Evolutionary conservation across 768 basidiomycete genomes (phyloP), one percentile per base, ranked within the genome.

Genomic region (Russula griseocarnosa): DNA sequence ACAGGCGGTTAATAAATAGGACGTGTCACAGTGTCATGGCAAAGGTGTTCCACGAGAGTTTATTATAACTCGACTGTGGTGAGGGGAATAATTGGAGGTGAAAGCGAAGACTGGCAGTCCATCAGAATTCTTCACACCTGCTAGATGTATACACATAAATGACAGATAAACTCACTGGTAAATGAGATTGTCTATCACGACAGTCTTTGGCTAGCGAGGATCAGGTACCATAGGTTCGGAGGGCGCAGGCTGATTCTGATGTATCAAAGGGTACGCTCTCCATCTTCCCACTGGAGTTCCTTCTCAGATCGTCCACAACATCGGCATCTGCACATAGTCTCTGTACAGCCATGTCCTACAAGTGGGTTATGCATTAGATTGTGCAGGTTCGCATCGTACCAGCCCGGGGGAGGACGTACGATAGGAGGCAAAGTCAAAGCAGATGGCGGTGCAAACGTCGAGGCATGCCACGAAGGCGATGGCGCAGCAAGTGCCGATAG

Each of bases 201-300:
- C 36, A 1, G 51, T 32, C 30, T 7, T 11, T 13, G 38, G 8
- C 38, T 61, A 65, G 24, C 24, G 40, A 18, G 22, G 8, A 9
- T 56, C 40, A 2, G 55, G 11, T 1, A 38, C 22, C 64, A 65
- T 65, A 4, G 64, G 49, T 8, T 28, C 5, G 11, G 64, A 61
- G 14, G 64, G 20, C 22, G 49, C 18, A 9, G 60, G 64, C 20
- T 65, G 55, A 5, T 30, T 46, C 16, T 65, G 49, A 16, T 61
- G 59, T 65, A 65, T 61, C 24, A 65, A 44, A n/a, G 59, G 64
- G 64, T 55, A 20, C 55, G 59, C n/a, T 65, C 64, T 9, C 50
- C 60, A 6, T 57, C 50, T 9, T 9, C 24, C 40, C 2, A 11
- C 1, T 18, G 3, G 10, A 40, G 7, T 8, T 28, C 30, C 20